Evolutionary conservation across 106 monocot genomes (phyloP), one percentile per base, ranked within the genome.

Genomic region (Acorus calamus): DNA sequence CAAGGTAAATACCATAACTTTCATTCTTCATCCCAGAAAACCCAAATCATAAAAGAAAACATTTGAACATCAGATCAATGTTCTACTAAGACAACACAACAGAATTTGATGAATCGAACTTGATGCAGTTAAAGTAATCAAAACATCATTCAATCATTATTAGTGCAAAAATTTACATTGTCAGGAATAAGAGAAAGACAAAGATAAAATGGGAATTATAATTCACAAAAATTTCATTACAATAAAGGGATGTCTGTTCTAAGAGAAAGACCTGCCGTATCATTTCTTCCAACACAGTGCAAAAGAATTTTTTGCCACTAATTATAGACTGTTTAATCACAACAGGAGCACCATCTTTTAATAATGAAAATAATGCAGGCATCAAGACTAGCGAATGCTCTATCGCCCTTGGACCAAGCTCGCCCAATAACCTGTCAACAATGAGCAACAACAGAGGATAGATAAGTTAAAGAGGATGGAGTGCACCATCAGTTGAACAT

Each of bases 231-330:
- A 70, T 57, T 70, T 57, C 58, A 14, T 67, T 65, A 47, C 75
- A 61, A 67, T 76, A 65, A 62, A 70, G 67, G 10, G 61, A 84
- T 74, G 74, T 70, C 14, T 77, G 76, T 77, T 81, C 57, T 81
- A 86, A 83, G 87, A 82, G 67, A 69, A 84, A 73, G 83, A 96
- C 94, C 94, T 96, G 94, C 67, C 82, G 76, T 82, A 87, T 72
- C 69, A 96, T 96, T 80, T 96, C 82, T 80, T 79, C 69, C 72
- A 96, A 82, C 68, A 96, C 87, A 91, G 82, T 73, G 64, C 65
- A 80, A 87, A 96, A 78, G 72, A 87, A 83, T 79, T 74, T 74
- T 67, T 84, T 80, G 61, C 96, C 96, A 79, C 78, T 80, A 80
- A 85, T 63, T 76, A 96, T 69, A 67, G 91, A 82, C 68, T 91